Evolutionary conservation across 768 basidiomycete genomes (phyloP).

Genomic region (Boletus rufocinnamomeus): DNA sequence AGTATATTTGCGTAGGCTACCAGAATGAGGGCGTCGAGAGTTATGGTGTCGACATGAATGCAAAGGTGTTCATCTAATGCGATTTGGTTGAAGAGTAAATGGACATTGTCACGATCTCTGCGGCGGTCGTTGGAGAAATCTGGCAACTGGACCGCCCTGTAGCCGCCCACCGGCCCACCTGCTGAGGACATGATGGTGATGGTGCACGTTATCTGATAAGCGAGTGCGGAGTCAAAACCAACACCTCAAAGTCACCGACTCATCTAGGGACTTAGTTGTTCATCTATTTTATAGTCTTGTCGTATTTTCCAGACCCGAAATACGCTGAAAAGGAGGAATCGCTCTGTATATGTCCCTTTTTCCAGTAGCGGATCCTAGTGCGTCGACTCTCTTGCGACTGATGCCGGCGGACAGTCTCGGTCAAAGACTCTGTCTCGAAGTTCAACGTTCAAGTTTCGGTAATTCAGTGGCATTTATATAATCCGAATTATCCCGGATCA

Average conservation of each 20-base stretch:
- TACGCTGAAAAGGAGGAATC: background rate
- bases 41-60: conserved; percentile 1
- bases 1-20: conserved; percentile 26
- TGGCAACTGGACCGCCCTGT: conserved; percentile 15
- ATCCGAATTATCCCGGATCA: background rate
- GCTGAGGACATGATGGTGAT: conserved; percentile 2
- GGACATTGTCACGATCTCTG: background rate
- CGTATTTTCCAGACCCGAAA: background rate
- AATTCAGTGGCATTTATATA: background rate
- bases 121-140: conserved; percentile 24
- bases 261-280: background rate
- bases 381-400: background rate
- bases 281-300: background rate
- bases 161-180: background rate
- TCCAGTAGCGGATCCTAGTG: background rate
- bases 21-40: conserved; percentile 16
- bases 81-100: conserved; percentile 3
- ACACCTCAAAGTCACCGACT: background rate
- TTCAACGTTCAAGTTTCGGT: background rate
- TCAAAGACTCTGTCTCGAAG: background rate
- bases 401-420: background rate
- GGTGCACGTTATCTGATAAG: conserved; percentile 12
- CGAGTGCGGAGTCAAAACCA: background rate
- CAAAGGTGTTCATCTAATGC: conserved; percentile 5
- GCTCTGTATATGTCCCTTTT: background rate